Conservation (phyloP, 306 rosid species). For the Inga oerstediana region DNA sequence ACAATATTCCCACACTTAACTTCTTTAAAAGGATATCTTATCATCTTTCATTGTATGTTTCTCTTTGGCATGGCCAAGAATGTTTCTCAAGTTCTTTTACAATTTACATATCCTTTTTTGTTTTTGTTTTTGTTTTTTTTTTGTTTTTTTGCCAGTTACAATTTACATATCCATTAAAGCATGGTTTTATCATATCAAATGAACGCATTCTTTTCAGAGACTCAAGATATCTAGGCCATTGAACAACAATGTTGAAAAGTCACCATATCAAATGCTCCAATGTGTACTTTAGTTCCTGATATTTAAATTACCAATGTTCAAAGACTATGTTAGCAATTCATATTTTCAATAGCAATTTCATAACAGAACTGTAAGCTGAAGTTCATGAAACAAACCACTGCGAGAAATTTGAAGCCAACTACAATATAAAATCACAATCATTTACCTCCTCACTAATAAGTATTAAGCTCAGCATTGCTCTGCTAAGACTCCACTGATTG, state of each 20-base stretch:
- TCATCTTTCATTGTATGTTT: background rate
- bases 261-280: background rate
- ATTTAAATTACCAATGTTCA: background rate
- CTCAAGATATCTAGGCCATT: background rate
- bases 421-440: slow-evolving; percentile 4
- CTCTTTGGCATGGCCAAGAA: background rate
- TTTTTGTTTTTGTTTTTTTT: no score
- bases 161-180: background rate
- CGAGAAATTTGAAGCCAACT: slow-evolving; percentile 1
- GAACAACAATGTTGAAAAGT: background rate
- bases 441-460: slow-evolving; percentile 83
- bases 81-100: background rate
- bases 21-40: background rate
- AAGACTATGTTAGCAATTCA: background rate
- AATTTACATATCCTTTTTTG: background rate
- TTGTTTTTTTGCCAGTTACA: no score
- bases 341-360: slow-evolving; percentile 1
- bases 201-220: background rate
- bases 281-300: background rate
- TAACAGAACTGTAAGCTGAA: background rate
- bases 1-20: no score
- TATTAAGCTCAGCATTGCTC: slow-evolving; percentile 87
- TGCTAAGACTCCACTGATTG: slow-evolving; percentile 85
- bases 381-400: slow-evolving; percentile 7
- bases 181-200: background rate